These are phyloP conservation scores for Saccharomycopsis vini DNA, from an alignment of 805 yeast genomes.

Conservation along the genomic window DNA sequence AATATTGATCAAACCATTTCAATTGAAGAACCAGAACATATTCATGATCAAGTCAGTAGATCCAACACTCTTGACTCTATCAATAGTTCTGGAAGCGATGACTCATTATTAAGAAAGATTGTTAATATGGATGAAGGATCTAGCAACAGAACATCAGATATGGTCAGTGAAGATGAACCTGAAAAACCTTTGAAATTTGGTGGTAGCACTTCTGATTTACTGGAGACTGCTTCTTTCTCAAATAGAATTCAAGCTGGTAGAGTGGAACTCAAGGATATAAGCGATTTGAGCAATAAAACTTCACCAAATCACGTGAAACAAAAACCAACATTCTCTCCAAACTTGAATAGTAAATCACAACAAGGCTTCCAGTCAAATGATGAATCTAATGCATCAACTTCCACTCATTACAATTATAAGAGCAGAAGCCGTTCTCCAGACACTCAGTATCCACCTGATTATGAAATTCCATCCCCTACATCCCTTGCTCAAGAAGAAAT, in stretches of 20 bases:
- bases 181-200: not conserved
- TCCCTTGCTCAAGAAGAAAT: not conserved
- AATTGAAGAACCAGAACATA: too few relatives aligned
- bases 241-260: slow-evolving; percentile 15
- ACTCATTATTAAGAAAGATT: slow-evolving; percentile 11
- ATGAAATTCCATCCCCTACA: slow-evolving; percentile 13
- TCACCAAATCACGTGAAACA: not conserved
- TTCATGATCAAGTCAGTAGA: not conserved
- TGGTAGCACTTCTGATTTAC: not conserved
- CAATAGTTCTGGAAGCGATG: slow-evolving; percentile 8
- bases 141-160: not conserved
- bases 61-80: slow-evolving; percentile 13
- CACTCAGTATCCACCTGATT: slow-evolving; percentile 3
- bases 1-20: too few relatives aligned
- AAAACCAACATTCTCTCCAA: not conserved
- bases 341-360: not conserved
- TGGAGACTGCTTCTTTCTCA: not conserved
- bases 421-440: not conserved
- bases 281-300: slow-evolving; percentile 9
- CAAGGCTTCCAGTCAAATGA: not conserved
- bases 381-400: not conserved
- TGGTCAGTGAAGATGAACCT: not conserved
- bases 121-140: slow-evolving; percentile 14
- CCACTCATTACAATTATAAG: not conserved
- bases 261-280: slow-evolving; percentile 17